phyloP scores from a whole-genome alignment of 306 rosid species.

The Sicyos edulis region DNA sequence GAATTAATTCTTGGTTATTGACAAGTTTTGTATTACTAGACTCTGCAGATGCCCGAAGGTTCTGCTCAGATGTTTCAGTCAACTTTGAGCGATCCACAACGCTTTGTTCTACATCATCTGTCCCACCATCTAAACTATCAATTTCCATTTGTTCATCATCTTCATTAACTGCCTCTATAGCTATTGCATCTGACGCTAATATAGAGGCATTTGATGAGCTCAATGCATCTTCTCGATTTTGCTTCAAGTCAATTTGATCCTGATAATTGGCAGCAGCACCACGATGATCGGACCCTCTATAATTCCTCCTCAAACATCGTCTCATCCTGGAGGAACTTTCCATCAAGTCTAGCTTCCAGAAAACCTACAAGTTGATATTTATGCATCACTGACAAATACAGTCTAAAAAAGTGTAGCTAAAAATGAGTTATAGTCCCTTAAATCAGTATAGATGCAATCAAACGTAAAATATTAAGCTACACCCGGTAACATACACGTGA shows the following conservation, averaged over 20 bases:
- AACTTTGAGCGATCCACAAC: conserved; percentile 38
- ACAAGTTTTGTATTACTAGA: conserved; percentile 41
- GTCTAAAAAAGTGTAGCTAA: conserved; percentile 3
- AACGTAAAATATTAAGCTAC: conserved; percentile 23
- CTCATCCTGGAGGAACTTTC: conserved; percentile 96
- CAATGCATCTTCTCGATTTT: conserved; percentile 36
- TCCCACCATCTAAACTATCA: conserved; percentile 47
- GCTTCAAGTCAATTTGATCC: conserved; percentile 39
- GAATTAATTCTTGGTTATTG: conserved; percentile 44
- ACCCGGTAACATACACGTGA: conserved; percentile 54
- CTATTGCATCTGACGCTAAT: conserved; percentile 70
- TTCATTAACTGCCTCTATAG: conserved; percentile 57
- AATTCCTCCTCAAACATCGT: conserved; percentile 66
- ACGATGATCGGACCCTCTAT: conserved; percentile 81
- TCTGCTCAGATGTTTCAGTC: conserved; percentile 45
- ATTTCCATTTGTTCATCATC: conserved; percentile 57
- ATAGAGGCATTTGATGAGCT: conserved; percentile 54
- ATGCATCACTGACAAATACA: conserved; percentile 14
- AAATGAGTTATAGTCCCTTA: background rate
- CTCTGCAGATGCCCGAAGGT: conserved; percentile 34
- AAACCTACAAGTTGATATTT: conserved; percentile 43
- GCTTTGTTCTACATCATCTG: conserved; percentile 34
- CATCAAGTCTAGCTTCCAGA: conserved; percentile 94
- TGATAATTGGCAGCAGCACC: conserved; percentile 84
- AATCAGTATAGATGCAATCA: background rate